Evolutionary conservation across 768 basidiomycete genomes (phyloP).

Genomic region (Calocera viscosa): DNA sequence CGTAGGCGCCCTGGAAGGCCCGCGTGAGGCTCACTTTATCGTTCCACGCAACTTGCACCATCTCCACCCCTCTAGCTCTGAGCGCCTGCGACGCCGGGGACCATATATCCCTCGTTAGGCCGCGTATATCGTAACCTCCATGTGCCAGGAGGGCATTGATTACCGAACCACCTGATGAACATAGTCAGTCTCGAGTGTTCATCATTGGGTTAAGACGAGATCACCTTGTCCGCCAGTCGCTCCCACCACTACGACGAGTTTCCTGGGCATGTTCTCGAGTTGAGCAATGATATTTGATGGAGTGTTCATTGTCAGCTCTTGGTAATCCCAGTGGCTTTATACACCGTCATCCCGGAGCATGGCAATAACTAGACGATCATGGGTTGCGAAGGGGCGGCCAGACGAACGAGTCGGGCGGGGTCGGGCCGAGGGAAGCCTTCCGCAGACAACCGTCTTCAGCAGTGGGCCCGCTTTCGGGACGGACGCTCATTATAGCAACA

Average conservation of each 20-base stretch:
- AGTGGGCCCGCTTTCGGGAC: too few species aligned
- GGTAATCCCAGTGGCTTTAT: too few species aligned
- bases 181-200: neutral
- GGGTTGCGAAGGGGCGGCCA: too few species aligned
- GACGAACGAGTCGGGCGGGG: too few species aligned
- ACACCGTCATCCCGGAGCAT: too few species aligned
- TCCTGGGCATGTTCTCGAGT: neutral
- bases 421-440: too few species aligned
- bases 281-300: neutral
- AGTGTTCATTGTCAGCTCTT: too few species aligned
- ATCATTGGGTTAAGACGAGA: too few species aligned
- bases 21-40: neutral
- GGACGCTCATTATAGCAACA: too few species aligned
- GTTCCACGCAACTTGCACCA: neutral
- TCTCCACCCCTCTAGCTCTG: neutral
- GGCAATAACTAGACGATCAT: neutral
- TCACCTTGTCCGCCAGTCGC: conserved; percentile 18
- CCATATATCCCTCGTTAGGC: neutral
- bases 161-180: conserved; percentile 13
- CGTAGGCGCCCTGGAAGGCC: neutral
- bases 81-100: neutral
- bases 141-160: neutral
- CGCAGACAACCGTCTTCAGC: too few species aligned
- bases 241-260: conserved; percentile 18
- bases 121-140: neutral